These are phyloP conservation scores for Plenodomus lindquistii DNA, from an alignment of 2,329 filamentous ascomycete species.

Conservation along the genomic window DNA sequence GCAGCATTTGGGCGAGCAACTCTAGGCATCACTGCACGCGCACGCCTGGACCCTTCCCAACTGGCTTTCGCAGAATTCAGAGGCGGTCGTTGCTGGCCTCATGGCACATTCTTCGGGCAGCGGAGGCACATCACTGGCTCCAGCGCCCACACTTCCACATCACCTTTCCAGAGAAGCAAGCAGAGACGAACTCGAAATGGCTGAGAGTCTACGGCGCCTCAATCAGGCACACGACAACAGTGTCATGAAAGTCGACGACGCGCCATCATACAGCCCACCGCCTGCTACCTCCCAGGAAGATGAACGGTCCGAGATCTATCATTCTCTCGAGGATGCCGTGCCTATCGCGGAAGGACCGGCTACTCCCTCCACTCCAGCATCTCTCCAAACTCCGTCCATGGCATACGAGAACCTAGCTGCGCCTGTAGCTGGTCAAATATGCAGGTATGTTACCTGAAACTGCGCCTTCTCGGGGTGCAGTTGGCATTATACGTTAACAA, in stretches of 20 bases:
- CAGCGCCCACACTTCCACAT: constrained; percentile 42
- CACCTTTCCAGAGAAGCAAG: constrained; percentile 50
- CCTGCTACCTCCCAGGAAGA: constrained; percentile 22
- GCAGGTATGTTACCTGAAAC: constrained; percentile 61
- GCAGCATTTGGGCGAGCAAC: constrained; percentile 4
- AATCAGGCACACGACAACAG: constrained; percentile 49
- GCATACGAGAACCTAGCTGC: constrained; percentile 30
- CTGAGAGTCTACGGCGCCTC: constrained; percentile 50
- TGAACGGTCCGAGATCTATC: constrained; percentile 40
- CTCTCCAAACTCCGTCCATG: constrained; percentile 19
- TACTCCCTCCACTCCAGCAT: constrained; percentile 25
- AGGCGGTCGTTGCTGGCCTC: constrained; percentile 4
- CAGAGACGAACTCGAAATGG: constrained; percentile 55
- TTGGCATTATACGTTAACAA: not conserved
- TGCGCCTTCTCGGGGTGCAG: not conserved
- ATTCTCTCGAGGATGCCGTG: constrained; percentile 47
- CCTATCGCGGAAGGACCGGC: constrained; percentile 30
- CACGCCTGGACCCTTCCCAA: constrained; percentile 7
- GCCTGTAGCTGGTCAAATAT: constrained; percentile 65
- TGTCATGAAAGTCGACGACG: constrained; percentile 19
- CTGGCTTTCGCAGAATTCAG: not conserved
- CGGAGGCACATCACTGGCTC: constrained; percentile 44
- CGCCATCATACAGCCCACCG: constrained; percentile 22
- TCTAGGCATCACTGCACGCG: constrained; percentile 23
- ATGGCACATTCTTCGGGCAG: constrained; percentile 36